Percentiles rank a stretch among this genome's conserved stretches.
These are phyloP conservation scores for Sextonia rubra DNA, from an alignment of 164 flowering plant genomes.

Conservation along the genomic window DNA sequence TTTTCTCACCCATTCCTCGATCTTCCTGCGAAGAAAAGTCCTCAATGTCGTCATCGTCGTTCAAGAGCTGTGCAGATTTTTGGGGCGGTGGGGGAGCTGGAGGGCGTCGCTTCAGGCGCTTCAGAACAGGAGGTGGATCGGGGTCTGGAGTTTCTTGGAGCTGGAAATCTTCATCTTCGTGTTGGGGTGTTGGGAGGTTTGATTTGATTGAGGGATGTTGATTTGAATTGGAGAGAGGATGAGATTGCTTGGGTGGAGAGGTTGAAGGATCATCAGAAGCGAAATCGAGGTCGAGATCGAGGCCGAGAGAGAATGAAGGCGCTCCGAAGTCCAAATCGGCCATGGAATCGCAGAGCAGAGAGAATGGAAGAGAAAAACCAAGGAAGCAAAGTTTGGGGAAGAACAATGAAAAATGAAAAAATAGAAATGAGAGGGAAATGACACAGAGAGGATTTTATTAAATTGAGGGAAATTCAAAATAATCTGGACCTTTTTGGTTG, in stretches of 20 bases:
- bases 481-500: too few species aligned
- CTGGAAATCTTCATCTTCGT: conserved; percentile 26
- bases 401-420: not conserved
- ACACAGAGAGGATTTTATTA: too few species aligned
- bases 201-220: conserved; percentile 11
- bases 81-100: not conserved
- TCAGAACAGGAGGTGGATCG: conserved; percentile 32
- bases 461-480: too few species aligned
- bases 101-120: conserved; percentile 46
- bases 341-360: conserved; percentile 28
- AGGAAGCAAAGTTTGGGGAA: not conserved
- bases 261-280: conserved; percentile 21
- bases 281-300: conserved; percentile 43
- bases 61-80: conserved; percentile 1
- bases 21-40: conserved; percentile 67
- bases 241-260: conserved; percentile 2
- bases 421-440: not conserved
- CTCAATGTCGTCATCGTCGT: conserved; percentile 68
- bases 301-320: conserved; percentile 83
- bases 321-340: conserved; percentile 48
- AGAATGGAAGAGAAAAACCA: not conserved
- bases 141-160: conserved; percentile 24
- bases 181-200: conserved; percentile 14
- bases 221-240: conserved; percentile 6
- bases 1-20: conserved; percentile 25